phyloP scores from a whole-genome alignment of 2,329 filamentous ascomycete species.

The Ceratocystis alfenasii region DNA sequence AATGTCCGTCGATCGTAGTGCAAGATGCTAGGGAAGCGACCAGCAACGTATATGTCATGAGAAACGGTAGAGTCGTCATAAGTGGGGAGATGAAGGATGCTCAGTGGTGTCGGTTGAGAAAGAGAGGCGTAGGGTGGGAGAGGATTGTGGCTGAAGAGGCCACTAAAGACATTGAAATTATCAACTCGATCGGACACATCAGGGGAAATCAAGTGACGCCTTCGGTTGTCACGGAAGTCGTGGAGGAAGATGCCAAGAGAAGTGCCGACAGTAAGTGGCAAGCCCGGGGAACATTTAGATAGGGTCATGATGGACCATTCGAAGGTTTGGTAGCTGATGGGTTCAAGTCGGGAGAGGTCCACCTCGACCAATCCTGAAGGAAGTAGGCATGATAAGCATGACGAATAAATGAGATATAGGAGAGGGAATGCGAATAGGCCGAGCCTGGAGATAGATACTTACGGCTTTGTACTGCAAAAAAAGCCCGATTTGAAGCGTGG shows the following conservation, averaged over 20 bases:
- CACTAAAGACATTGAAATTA: conserved; percentile 27
- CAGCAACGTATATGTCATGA: conserved; percentile 75
- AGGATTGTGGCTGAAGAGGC: conserved; percentile 42
- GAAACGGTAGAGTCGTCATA: conserved; percentile 46
- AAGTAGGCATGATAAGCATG: conserved; percentile 9
- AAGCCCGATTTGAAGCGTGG: conserved; percentile 53
- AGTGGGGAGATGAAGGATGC: conserved; percentile 63
- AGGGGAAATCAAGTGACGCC: conserved; percentile 26
- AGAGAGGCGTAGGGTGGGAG: conserved; percentile 55
- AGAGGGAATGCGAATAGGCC: background rate
- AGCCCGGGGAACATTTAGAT: conserved; percentile 52
- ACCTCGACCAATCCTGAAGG: conserved; percentile 58
- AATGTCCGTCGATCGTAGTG: conserved; percentile 84
- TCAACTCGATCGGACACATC: conserved; percentile 25
- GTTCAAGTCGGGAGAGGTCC: conserved; percentile 60
- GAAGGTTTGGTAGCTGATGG: conserved; percentile 58
- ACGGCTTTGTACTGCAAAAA: conserved; percentile 67
- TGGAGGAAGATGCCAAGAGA: conserved; percentile 70
- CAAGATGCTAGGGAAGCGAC: conserved; percentile 76
- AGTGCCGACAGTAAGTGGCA: conserved; percentile 75
- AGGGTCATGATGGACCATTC: conserved; percentile 75
- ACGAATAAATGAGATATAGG: background rate
- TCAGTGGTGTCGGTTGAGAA: conserved; percentile 68
- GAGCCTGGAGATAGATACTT: conserved; percentile 28
- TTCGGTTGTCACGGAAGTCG: conserved; percentile 49